Evolutionary conservation across 305 asterid species (phyloP).

Genomic region (Fraxinus sp.): DNA sequence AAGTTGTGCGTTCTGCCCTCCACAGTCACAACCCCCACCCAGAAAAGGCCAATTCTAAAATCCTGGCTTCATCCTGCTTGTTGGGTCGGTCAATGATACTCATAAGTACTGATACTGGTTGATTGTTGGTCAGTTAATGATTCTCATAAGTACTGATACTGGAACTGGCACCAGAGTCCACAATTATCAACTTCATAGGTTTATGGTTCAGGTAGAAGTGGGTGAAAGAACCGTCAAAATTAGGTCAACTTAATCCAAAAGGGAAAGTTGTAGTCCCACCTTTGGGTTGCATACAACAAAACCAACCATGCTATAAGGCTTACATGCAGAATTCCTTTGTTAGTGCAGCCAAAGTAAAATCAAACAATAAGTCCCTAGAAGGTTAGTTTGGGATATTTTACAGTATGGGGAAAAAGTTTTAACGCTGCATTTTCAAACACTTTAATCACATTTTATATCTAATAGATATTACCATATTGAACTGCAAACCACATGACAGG

Average conservation of each 20-base stretch:
- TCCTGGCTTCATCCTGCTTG: background rate
- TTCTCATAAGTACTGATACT: background rate
- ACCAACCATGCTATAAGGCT: background rate
- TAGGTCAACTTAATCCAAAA: background rate
- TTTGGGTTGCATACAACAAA: constrained; percentile 15
- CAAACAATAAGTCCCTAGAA: background rate
- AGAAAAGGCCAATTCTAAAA: background rate
- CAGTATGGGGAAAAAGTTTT: background rate
- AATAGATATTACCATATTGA: constrained; percentile 11
- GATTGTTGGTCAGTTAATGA: constrained; percentile 14
- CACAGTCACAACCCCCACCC: background rate
- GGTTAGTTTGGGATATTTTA: background rate
- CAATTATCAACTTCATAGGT: constrained; percentile 9
- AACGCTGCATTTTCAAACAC: background rate
- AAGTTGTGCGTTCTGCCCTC: background rate
- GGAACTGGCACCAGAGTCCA: constrained; percentile 12
- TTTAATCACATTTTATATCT: background rate
- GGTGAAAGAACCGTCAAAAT: constrained; percentile 1
- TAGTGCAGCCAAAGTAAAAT: background rate
- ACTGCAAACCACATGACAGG: constrained; percentile 12
- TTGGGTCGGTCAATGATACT: constrained; percentile 17
- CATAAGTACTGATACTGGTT: background rate
- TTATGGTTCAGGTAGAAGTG: constrained; percentile 9
- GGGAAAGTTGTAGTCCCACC: background rate
- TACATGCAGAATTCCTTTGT: background rate